These are phyloP conservation scores for Leptographium flavum DNA, from an alignment of 2,329 filamentous ascomycete species.

Conservation along the genomic window DNA sequence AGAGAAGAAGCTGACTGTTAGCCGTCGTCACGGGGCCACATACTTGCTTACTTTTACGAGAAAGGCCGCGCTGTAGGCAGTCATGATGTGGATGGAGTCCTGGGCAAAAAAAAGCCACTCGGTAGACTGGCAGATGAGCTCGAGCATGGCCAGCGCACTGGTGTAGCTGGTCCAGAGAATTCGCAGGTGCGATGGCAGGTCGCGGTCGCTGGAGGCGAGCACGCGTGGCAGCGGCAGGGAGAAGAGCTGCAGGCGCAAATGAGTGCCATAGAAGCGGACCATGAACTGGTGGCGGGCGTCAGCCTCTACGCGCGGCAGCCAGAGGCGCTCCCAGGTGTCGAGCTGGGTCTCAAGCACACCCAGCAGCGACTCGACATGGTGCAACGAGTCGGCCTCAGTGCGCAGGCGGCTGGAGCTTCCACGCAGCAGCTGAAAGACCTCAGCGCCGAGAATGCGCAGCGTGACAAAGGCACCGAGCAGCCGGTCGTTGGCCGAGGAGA, in stretches of 20 bases:
- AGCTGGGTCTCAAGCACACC: slow-evolving; percentile 14
- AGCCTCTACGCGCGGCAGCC: slow-evolving; percentile 5
- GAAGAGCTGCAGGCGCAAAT: slow-evolving; percentile 22
- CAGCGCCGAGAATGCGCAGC: background rate
- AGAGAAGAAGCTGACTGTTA: no score
- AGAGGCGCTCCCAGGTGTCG: slow-evolving; percentile 13
- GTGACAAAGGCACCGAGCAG: background rate
- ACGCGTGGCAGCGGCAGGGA: slow-evolving; percentile 18
- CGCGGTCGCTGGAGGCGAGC: background rate
- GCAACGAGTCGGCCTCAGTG: slow-evolving; percentile 4
- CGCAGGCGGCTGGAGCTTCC: background rate
- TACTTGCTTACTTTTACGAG: no score
- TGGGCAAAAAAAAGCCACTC: background rate
- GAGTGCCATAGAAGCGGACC: slow-evolving; percentile 23
- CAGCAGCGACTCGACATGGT: slow-evolving; percentile 14
- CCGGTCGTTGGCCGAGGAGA: slow-evolving; percentile 11
- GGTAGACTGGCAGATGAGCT: background rate
- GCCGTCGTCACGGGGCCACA: no score
- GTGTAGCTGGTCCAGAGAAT: slow-evolving; percentile 19
- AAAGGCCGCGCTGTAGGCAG: slow-evolving; percentile 7
- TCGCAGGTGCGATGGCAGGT: slow-evolving; percentile 8
- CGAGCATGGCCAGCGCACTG: slow-evolving; percentile 14
- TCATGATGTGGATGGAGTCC: background rate
- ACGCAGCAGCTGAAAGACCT: background rate
- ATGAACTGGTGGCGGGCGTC: slow-evolving; percentile 18